Conservation (phyloP, 495 filamentous ascomycete genomes). For the Glarea lozoyensis region DNA sequence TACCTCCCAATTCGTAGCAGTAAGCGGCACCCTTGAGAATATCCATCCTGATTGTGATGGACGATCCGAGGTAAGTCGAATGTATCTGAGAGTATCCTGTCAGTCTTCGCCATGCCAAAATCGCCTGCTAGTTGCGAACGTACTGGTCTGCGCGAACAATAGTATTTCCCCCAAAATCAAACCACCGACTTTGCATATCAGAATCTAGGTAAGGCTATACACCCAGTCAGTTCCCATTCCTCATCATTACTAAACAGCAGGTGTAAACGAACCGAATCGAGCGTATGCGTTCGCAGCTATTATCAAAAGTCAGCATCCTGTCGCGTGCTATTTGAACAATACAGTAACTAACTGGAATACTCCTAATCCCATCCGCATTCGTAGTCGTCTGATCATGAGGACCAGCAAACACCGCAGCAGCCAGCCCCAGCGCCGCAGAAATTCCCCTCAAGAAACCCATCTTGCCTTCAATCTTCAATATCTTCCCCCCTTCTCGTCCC, state of each 20-base stretch:
- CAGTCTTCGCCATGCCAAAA: not conserved
- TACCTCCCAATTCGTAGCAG: slow-evolving; percentile 97
- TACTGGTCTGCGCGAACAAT: slow-evolving; percentile 90
- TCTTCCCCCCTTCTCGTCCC: slow-evolving; percentile 1
- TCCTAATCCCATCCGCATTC: slow-evolving; percentile 41
- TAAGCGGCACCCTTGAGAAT: slow-evolving; percentile 87
- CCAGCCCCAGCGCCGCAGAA: slow-evolving; percentile 43
- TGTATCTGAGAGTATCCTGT: slow-evolving; percentile 50
- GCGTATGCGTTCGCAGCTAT: slow-evolving; percentile 71
- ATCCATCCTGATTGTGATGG: slow-evolving; percentile 87
- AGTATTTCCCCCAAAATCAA: slow-evolving; percentile 96
- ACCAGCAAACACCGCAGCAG: slow-evolving; percentile 33
- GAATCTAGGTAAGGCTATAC: slow-evolving; percentile 89
- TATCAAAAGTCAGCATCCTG: slow-evolving; percentile 6
- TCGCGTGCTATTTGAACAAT: not conserved
- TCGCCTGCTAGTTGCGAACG: slow-evolving; percentile 14
- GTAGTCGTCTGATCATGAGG: slow-evolving; percentile 22
- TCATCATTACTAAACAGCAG: slow-evolving; percentile 6
- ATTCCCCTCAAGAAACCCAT: slow-evolving; percentile 42
- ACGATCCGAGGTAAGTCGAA: slow-evolving; percentile 84
- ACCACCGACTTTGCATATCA: slow-evolving; percentile 98
- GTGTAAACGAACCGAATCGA: slow-evolving; percentile 39
- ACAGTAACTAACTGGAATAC: slow-evolving; percentile 39
- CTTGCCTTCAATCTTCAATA: slow-evolving; percentile 1
- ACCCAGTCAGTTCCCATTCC: not conserved